Base-by-base conservation (phyloP, 1,284 basidiomycete species). In the Schizopora paradoxa region DNA sequence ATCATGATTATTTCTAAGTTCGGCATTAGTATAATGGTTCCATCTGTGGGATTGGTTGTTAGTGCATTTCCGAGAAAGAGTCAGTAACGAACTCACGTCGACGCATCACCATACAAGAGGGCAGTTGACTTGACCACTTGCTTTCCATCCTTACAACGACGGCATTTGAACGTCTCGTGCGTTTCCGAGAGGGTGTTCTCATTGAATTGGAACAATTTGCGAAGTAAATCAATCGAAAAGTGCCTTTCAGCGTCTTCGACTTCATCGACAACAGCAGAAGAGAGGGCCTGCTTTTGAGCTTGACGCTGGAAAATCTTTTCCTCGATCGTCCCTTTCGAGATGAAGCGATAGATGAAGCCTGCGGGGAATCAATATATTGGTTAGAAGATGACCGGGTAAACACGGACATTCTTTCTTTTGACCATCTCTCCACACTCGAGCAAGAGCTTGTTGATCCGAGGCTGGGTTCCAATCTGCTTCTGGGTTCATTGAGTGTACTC, bases 351-450 rank as follows among this genome's bases (percentile, higher is more conserved):
- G 2, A 98, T 95, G 57, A 98, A 99, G 62, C 91, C 88, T 91
- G 48, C 11, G 22, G 18, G 25, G 2, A 21, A 23, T 6, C 7
- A 27, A 7, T n/a, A 19, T 8, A 18, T 4, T 21, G 18, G 27
- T 13, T 23, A 16, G 5, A 8, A 34, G 23, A 11, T 19, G 14
- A 31, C 7, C n/a, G 8, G 6, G 2, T n/a, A 28, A 34, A 29
- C 6, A 59, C 83, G 46, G 58, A 91, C 93, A 97, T 67, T 95
- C 91, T 79, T 99, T 99, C 79, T 97, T 99, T 66, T 99, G 95
- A 0, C 95, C 95, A 60, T 99, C 95, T 71, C 96, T 88, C 95
- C 95, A 99, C 2, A 99, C 95, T 65, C 95, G 91, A 31, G 95
- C 95, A 4, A 99, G 75, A 6, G 95, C 95, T 65, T 99, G 96